Evolutionary conservation across 371 early-diverging fungal species (phyloP), one percentile per base, ranked within the genome.

Genomic region (Mortierella sp.): DNA sequence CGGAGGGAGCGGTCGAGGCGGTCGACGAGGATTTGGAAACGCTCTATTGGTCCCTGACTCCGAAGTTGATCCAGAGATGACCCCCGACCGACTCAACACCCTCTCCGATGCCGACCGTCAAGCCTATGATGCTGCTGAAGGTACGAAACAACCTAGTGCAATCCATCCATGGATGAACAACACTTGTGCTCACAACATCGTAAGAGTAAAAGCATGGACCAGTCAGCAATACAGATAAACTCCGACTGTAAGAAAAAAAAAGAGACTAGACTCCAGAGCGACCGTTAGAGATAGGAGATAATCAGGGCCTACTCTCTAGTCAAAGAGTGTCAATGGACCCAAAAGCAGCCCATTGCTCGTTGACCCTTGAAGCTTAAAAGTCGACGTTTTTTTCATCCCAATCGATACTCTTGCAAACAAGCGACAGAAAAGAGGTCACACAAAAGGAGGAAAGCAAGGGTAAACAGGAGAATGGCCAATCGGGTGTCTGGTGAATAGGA

Each of bases 101-200:
- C 72, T 85, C 72, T 70, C 86, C 9, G 86, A 85, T 45, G 70
- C 82, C 45, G 70, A 85, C 34, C 82, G 86, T 16, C 86, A 81
- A n/a, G 80, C 82, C 16, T 85, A 79, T 52, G 80, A 79, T 24
- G 70, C 82, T 31, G 77, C 82, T 11, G 71, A 54, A 77, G 86
- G 86, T 85, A 63, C 16, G 38, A 31, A 63, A 16, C 1, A 82
- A 24, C 52, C 28, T 14, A 38, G 21, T 13, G 26, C 26, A 16
- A 24, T 19, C 19, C 1, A 4, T 6, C 0, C n/a, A 55, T 24
- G n/a, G n/a, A 24, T 55, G 55, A 21, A 55, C n/a, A 34, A 50
- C 11, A 14, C 50, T 0, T 63, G 14, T 26, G 63, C 7, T 34
- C 63, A 63, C 19, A 34, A 8, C 63, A 8, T 19, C 63, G 63